Percentiles rank a stretch among this genome's conserved stretches.
These are phyloP conservation scores for Microcyclospora tardicrescens DNA, from an alignment of 2,329 filamentous ascomycete species.

Conservation along the genomic window DNA sequence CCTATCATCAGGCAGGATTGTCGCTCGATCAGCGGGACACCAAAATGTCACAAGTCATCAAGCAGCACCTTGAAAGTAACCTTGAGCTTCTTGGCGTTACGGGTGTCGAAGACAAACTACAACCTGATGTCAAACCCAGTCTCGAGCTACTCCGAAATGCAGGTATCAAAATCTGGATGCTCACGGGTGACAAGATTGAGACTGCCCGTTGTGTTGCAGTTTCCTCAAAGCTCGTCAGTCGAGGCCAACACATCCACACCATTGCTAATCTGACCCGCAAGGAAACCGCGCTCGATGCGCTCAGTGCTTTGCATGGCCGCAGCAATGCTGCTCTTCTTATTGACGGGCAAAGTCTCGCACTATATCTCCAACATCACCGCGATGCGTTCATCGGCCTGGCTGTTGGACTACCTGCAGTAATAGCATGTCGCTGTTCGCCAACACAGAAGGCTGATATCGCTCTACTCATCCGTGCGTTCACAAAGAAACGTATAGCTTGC, in stretches of 20 bases:
- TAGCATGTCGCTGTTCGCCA: slow-evolving; percentile 91
- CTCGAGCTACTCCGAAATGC: slow-evolving; percentile 91
- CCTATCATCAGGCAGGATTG: slow-evolving; percentile 68
- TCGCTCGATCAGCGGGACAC: slow-evolving; percentile 67
- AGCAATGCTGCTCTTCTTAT: slow-evolving; percentile 79
- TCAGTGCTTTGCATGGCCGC: slow-evolving; percentile 80
- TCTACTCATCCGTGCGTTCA: slow-evolving; percentile 75
- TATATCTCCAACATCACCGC: slow-evolving; percentile 73
- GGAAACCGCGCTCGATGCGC: slow-evolving; percentile 71
- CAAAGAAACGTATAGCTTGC: slow-evolving; percentile 90
- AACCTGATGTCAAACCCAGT: slow-evolving; percentile 89
- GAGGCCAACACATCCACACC: slow-evolving; percentile 92
- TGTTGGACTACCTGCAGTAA: slow-evolving; percentile 77
- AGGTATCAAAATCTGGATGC: slow-evolving; percentile 99
- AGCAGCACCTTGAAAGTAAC: slow-evolving; percentile 70
- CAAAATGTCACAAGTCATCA: slow-evolving; percentile 68
- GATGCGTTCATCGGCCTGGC: slow-evolving; percentile 79
- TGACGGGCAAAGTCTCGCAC: slow-evolving; percentile 76
- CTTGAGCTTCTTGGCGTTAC: slow-evolving; percentile 93
- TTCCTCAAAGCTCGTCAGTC: slow-evolving; percentile 81
- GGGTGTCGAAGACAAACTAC: slow-evolving; percentile 92
- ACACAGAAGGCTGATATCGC: slow-evolving; percentile 95
- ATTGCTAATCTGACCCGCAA: slow-evolving; percentile 64
- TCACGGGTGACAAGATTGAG: slow-evolving; percentile 97
- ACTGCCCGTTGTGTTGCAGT: slow-evolving; percentile 94